Conservation (phyloP, 108 stramenopile species). For the Cyclotella cryptica region DNA sequence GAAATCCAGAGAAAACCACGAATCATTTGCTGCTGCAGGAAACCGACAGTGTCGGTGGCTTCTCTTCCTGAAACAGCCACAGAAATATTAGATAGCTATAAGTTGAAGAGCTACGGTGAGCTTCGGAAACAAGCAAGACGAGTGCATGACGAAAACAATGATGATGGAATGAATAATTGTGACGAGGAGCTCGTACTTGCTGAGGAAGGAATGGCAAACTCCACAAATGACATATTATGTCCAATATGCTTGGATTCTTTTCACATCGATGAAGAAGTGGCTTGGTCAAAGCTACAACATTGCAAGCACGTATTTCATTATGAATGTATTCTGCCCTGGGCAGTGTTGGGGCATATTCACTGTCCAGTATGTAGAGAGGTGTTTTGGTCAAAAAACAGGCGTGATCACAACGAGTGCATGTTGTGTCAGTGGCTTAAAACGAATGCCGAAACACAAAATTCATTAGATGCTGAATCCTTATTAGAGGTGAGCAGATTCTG, state of each 20-base stretch:
- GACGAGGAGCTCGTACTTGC: background rate
- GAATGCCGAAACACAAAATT: background rate
- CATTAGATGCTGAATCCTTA: background rate
- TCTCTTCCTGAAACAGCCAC: constrained; percentile 1
- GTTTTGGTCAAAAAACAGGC: constrained; percentile 25
- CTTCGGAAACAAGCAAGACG: background rate
- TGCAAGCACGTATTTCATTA: constrained; percentile 74
- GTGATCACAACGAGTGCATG: background rate
- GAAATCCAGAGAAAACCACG: background rate
- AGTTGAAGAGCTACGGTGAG: background rate
- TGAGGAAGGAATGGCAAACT: constrained; percentile 7
- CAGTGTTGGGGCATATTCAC: constrained; percentile 19
- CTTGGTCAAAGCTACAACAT: constrained; percentile 48
- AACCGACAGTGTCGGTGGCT: background rate
- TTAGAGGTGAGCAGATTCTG: constrained; percentile 20
- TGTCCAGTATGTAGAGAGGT: constrained; percentile 34
- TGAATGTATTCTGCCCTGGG: constrained; percentile 54
- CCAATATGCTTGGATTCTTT: constrained; percentile 66
- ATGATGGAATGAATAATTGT: background rate
- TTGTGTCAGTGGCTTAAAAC: background rate
- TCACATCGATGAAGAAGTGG: constrained; percentile 47
- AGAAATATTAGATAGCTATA: constrained; percentile 15
- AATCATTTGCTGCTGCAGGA: background rate
- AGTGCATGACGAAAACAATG: background rate
- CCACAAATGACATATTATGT: constrained; percentile 25